These are phyloP conservation scores for Iris pallida DNA, from an alignment of 116 monocot genomes.

Conservation along the genomic window DNA sequence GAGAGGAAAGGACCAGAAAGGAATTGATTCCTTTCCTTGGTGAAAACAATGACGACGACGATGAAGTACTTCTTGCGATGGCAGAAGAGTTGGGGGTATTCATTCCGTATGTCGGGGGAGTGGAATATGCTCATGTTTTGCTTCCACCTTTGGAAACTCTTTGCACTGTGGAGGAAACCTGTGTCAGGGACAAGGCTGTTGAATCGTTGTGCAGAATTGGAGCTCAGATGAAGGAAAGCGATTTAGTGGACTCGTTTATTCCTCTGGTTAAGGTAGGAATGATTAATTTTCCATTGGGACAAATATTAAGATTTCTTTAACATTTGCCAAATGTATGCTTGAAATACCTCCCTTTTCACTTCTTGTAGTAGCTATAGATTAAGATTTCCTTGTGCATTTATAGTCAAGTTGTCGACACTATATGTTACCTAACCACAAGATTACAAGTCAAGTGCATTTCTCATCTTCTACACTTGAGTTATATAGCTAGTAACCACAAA, in stretches of 20 bases:
- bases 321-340: neutral
- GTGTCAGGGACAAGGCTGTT: constrained; percentile 88
- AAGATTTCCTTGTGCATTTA: neutral
- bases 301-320: neutral
- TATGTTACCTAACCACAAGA: neutral
- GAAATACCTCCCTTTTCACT: neutral
- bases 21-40: constrained; percentile 89
- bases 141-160: constrained; percentile 85
- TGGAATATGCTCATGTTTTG: constrained; percentile 75
- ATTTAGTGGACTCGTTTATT: constrained; percentile 74
- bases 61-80: constrained; percentile 96
- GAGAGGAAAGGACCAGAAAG: constrained; percentile 90
- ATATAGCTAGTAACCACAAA: neutral
- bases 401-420: neutral
- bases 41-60: constrained; percentile 95
- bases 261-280: constrained; percentile 76
- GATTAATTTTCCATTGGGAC: neutral
- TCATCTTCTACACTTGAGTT: neutral
- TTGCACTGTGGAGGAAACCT: constrained; percentile 91
- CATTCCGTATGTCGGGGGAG: constrained; percentile 90
- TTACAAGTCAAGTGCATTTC: neutral
- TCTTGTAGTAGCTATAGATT: neutral
- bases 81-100: constrained; percentile 91
- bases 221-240: constrained; percentile 90
- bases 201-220: constrained; percentile 90